Evolutionary conservation across 2,329 filamentous ascomycete genomes (phyloP).

Genomic region (Fusarium penzigii): DNA sequence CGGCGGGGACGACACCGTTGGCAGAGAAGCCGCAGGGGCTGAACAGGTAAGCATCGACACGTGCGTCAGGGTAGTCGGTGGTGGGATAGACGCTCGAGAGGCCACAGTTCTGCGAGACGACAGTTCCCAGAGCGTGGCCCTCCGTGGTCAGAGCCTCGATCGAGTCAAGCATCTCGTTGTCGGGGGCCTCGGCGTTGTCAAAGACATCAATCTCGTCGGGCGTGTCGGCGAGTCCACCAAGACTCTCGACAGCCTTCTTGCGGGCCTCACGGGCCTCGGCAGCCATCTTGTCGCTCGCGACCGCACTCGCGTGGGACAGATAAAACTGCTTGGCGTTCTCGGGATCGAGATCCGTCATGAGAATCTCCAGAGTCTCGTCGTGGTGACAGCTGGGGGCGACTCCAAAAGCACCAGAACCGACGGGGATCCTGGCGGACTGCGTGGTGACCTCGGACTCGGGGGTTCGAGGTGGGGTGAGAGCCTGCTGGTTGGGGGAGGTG

Average conservation of each 20-base stretch:
- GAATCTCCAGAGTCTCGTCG: constrained; percentile 76
- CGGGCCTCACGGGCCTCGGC: constrained; percentile 66
- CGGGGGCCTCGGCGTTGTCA: constrained; percentile 66
- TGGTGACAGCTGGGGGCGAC: constrained; percentile 50
- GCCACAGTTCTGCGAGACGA: constrained; percentile 88
- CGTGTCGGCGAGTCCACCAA: constrained; percentile 57
- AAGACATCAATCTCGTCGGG: constrained; percentile 78
- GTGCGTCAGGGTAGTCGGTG: constrained; percentile 85
- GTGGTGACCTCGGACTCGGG: constrained; percentile 55
- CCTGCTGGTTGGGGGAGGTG: constrained; percentile 77
- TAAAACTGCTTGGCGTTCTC: constrained; percentile 73
- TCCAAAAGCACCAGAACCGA: constrained; percentile 42
- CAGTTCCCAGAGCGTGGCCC: constrained; percentile 87
- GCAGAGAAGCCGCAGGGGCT: constrained; percentile 96
- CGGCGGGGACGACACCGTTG: constrained; percentile 89
- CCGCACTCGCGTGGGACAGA: constrained; percentile 74
- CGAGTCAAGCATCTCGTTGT: constrained; percentile 53
- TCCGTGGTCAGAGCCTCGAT: constrained; percentile 83
- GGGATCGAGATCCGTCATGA: constrained; percentile 71
- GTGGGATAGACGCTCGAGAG: constrained; percentile 86
- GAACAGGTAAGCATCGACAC: constrained; percentile 95
- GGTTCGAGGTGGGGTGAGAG: constrained; percentile 79
- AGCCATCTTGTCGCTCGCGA: constrained; percentile 79
- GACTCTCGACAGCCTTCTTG: constrained; percentile 57
- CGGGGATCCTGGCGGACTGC: constrained; percentile 55